Base-by-base conservation (phyloP, 2,329 filamentous ascomycete species). In the Fusarium paranaense region DNA sequence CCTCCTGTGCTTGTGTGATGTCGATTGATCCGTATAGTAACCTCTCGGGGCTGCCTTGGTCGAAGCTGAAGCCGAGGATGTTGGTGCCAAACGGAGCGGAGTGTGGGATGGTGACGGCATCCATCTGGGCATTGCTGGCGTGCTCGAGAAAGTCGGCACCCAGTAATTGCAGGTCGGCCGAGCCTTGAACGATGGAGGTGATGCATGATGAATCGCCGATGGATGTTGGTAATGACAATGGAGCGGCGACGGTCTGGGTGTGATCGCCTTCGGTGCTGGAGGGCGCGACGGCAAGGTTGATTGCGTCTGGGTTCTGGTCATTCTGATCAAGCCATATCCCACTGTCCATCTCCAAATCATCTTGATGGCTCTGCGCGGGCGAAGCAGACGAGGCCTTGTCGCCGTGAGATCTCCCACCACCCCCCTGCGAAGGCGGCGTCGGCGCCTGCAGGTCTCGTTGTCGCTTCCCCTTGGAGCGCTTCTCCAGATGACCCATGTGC, bases 1-100 rank as follows among this genome's bases (percentile, higher is more conserved):
- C 79, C 47, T 85, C 10, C 47, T 61, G 66, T 80, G 74, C 61
- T 73, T 73, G 72, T 83, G 81, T 35, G 10, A 85, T 69, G 25
- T 68, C 66, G 14, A 68, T 42, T 45, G 85, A 83, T 18, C 57
- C 57, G 57, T 59, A 59, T 1, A 83, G 82, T 6, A 85, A 64
- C 30, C 83, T 84, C 22, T 79, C 77, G 16, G 82, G 61, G 1
- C 58, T 67, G n/a, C 62, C 62, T 59, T 70, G 67, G 5, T 70
- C 58, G 20, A 72, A 63, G 38, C 57, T 67, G 18, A 72, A 66
- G 38, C 56, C 52, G 47, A 63, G 54, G 3, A 70, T 42, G 20
- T 45, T 69, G 40, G 56, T 58, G 22, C 35, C 50, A n/a, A 64
- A 66, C 3, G 56, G 56, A 18, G 56, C 40, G 11, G 64, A 32